Evolutionary conservation across 164 flowering plant species (phyloP), one percentile per base, ranked within the genome.

Genomic region (Tinospora cordifolia): DNA sequence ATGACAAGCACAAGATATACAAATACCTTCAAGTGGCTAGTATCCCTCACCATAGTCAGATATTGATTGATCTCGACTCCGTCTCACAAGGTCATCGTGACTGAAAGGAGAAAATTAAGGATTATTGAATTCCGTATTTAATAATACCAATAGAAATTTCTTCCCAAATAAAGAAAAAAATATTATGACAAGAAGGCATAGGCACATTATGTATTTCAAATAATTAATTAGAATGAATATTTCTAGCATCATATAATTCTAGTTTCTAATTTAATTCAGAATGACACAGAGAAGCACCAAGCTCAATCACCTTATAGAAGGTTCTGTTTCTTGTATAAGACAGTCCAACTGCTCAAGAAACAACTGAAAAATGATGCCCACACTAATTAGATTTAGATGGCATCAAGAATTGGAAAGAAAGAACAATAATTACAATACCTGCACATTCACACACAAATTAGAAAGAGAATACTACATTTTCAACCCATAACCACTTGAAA

Each of bases 291-390:
- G 1, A 68, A 57, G 25, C 9, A 60, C 26, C 15, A 72, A 46
- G 66, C 58, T 9, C 38, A 24, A 67, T 68, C 66, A 94, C 99
- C 96, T 92, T 72, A 89, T 90, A 57, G 92, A 84, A 63, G 75
- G 44, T 66, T 87, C 89, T 51, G 64, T 79, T 74, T 90, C 97
- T 78, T 85, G 87, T 72, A 90, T 68, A 75, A 89, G 90, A 79
- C 84, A 75, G 39, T 89, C 93, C 80, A 94, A 84, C 82, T 89
- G 97, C 85, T 94, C 98, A 41, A 90, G 78, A 75, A 92, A 94
- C 73, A 90, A 76, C 99, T 94, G 93, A 72, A 77, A 36, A 80
- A 39, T 44, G 11, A 63, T 66, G 62, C 64, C 60, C 46, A 44
- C 15, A 64, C 25, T 3, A 17, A 65, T 63, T 12, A 79, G 73